Conservation (phyloP, 495 filamentous ascomycete genomes). For the Talaromyces borbonicus region DNA sequence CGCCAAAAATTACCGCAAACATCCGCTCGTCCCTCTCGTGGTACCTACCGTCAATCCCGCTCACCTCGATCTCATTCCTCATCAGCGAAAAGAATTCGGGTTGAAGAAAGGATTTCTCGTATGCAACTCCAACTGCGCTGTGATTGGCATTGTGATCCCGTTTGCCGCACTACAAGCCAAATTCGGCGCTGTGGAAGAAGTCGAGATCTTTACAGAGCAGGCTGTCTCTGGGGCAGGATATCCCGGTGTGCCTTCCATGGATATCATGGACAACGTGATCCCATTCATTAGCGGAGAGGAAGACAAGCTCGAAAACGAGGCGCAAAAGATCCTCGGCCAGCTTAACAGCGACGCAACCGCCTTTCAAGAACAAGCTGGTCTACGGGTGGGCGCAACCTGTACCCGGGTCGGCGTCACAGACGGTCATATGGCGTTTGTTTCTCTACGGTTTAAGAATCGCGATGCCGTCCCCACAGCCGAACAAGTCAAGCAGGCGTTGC, state of each 20-base stretch:
- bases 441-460: conserved; percentile 56
- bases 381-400: conserved; percentile 69
- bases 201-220: conserved; percentile 81
- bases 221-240: conserved; percentile 83
- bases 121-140: conserved; percentile 87
- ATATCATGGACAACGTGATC: conserved; percentile 73
- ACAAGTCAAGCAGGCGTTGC: conserved; percentile 58
- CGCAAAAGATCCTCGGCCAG: conserved; percentile 71
- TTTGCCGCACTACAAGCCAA: conserved; percentile 70
- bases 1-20: conserved; percentile 79
- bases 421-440: conserved; percentile 77
- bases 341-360: conserved; percentile 55
- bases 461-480: conserved; percentile 44
- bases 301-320: conserved; percentile 79
- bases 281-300: conserved; percentile 83
- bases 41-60: conserved; percentile 75
- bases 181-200: conserved; percentile 64
- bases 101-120: conserved; percentile 72
- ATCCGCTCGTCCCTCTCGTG: conserved; percentile 74
- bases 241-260: conserved; percentile 69
- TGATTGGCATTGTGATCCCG: conserved; percentile 83
- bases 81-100: conserved; percentile 57
- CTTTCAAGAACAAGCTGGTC: conserved; percentile 51
- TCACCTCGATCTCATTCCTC: conserved; percentile 69
- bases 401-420: conserved; percentile 78